Evolutionary conservation across 345 rosid species (phyloP), one percentile per base, ranked within the genome.

Genomic region (Salix caprea): DNA sequence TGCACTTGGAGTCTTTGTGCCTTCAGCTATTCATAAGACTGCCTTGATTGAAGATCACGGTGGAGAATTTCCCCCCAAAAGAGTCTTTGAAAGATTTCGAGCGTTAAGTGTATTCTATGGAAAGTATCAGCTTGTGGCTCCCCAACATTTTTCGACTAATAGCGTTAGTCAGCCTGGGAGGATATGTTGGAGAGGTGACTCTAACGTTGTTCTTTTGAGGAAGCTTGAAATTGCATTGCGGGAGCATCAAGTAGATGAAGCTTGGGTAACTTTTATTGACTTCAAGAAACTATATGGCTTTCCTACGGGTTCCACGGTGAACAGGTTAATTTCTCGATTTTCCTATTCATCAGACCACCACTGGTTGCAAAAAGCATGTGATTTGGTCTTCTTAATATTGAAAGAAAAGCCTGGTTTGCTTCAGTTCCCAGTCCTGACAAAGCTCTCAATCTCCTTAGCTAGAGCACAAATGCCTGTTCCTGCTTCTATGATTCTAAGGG

Each of bases 401-500:
- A 85, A 87, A 73, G 89, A 85, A 66, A 90, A 85, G 65, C 65
- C 92, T 1, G 71, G 64, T 66, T 70, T 84, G 68, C 64, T 91
- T 36, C 79, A 78, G 71, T 46, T 52, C 2, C 91, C 87, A 50
- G 74, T 84, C 44, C 70, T 93, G 42, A 82, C 83, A 11, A 91
- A 88, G 82, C 78, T 93, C 32, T 78, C 83, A 2, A 83, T 96
- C 68, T 87, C 91, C 73, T 76, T 91, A 70, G 93, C 91, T 26
- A 90, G 98, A 88, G 90, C 91, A 46, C 86, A 89, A 80, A 81
- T 88, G 93, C 86, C 88, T 44, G 44, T 86, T 77, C 88, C 86
- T 40, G 81, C 93, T 2, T 91, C 89, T 30, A 78, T 52, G 73
- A 84, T 90, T 37, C 86, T 93, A 66, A 81, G 94, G 18, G 48